A percentile compares a stretch with the other conserved stretches of the same genome.
Conservation (phyloP, 768 basidiomycete genomes). For the Tylopilus sp. region DNA sequence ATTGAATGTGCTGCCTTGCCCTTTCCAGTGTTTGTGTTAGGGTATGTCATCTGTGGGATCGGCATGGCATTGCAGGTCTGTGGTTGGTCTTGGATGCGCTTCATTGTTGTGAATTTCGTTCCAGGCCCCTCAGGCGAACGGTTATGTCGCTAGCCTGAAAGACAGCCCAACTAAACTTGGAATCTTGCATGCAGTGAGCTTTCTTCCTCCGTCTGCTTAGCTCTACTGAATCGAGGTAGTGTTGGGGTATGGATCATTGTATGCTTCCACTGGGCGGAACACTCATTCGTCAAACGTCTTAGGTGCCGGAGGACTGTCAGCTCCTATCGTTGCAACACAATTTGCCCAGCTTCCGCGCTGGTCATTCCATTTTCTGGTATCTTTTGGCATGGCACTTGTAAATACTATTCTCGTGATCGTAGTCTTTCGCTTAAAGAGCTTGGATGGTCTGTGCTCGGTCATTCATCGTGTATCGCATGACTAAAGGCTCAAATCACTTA, state of each 20-base stretch:
- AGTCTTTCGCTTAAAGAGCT: constrained; percentile 64
- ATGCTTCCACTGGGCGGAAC: neutral
- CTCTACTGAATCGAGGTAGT: constrained; percentile 9
- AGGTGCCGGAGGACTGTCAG: constrained; percentile 63
- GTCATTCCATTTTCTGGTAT: constrained; percentile 77
- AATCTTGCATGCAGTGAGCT: constrained; percentile 34
- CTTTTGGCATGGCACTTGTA: constrained; percentile 57
- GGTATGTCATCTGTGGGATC: constrained; percentile 39
- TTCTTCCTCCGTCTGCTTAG: constrained; percentile 11
- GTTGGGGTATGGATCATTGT: constrained; percentile 29
- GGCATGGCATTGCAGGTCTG: constrained; percentile 43
- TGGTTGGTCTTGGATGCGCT: neutral
- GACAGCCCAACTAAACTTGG: constrained; percentile 39
- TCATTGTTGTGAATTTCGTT: neutral
- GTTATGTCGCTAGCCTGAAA: constrained; percentile 40
- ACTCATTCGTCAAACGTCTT: constrained; percentile 5
- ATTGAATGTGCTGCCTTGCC: constrained; percentile 41
- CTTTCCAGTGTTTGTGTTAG: constrained; percentile 43
- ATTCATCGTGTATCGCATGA: no score
- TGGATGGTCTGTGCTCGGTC: constrained; percentile 50
- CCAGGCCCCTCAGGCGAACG: constrained; percentile 48
- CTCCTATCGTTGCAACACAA: constrained; percentile 80
- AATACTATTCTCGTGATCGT: constrained; percentile 50
- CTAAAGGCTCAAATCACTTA: constrained; percentile 20
- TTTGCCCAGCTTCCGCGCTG: constrained; percentile 64